Evolutionary conservation across 768 basidiomycete genomes (phyloP), one percentile per base, ranked within the genome.

Genomic region (Termitomyces bulborhizus): DNA sequence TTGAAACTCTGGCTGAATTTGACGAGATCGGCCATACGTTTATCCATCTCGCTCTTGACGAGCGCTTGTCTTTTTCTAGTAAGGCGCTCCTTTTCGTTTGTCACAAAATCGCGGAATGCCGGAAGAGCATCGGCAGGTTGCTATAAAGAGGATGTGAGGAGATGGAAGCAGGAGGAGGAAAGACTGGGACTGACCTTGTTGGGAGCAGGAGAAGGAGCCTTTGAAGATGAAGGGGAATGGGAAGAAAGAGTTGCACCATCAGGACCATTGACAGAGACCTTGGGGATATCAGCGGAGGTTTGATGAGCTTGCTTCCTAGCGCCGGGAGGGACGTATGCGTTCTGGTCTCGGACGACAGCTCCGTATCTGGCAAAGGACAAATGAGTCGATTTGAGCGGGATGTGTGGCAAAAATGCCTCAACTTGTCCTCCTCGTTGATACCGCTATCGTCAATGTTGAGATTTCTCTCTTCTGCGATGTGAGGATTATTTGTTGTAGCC

Each of bases 361-460:
- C 90, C 90, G 67, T 93, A 98, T 70, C 94, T 97, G 66, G 41
- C 55, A 47, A 41, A 2, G 31, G 8, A 8, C 5, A 13, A 54
- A 43, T 56, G 46, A 68, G 56, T 57, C 21, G 21, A 21, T 21
- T 54, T 32, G 36, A 42, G 55, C 32, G 18, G 40, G 27, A 43
- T 47, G 63, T 56, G 49, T 51, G 48, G 57, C 43, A 48, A 60
- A 39, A 61, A 57, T 46, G 24, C 66, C 82, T 64, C 59, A 60
- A 98, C 96, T 92, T 95, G 75, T 98, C 96, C 71, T 99, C 97
- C 73, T 99, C 97, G 67, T 95, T 93, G 55, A 76, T 69, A 40
- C 84, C 86, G 56, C 80, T 86, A 60, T 89, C 87, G 66, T 91
- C 88, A 16, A 82, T 70, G 34, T 67, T 64, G 56, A 82, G 62